Percentiles rank a stretch among this genome's conserved stretches.
Evolutionary conservation across 257 asterid species (phyloP).

Genomic region (Agastache rugosa): DNA sequence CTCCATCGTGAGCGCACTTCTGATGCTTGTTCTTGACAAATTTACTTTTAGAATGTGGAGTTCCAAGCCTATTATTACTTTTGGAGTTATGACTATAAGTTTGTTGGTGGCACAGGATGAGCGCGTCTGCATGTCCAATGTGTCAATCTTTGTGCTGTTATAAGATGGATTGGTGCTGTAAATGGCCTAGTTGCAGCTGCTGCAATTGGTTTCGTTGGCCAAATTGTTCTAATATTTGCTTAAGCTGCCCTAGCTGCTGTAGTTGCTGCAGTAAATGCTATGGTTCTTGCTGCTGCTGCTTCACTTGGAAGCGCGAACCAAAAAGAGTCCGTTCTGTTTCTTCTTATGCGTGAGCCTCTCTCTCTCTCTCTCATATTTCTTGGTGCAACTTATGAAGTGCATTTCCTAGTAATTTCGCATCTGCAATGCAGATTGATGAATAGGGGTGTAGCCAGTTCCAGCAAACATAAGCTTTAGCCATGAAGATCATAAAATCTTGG

Average conservation of each 20-base stretch:
- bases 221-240: slow-evolving; percentile 12
- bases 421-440: slow-evolving; percentile 18
- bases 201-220: slow-evolving; percentile 27
- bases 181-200: slow-evolving; percentile 21
- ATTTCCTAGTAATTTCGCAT: background rate
- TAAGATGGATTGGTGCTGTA: slow-evolving; percentile 9
- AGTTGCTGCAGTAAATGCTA: slow-evolving; percentile 37
- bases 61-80: background rate
- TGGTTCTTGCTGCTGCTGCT: slow-evolving; percentile 18
- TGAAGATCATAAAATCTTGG: background rate
- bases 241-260: slow-evolving; percentile 26
- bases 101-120: slow-evolving; percentile 39
- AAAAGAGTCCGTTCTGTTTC: slow-evolving; percentile 15
- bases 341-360: slow-evolving; percentile 8
- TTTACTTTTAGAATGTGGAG: no score
- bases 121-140: slow-evolving; percentile 31
- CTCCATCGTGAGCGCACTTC: slow-evolving; percentile 38
- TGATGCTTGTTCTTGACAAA: background rate
- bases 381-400: background rate
- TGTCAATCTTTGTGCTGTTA: slow-evolving; percentile 39
- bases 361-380: slow-evolving; percentile 5
- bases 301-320: background rate
- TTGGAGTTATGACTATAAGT: background rate
- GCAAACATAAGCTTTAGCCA: background rate
- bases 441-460: background rate